These are phyloP conservation scores for Hypseocharis bilobata DNA, from an alignment of 441 rosid species.

Conservation along the genomic window DNA sequence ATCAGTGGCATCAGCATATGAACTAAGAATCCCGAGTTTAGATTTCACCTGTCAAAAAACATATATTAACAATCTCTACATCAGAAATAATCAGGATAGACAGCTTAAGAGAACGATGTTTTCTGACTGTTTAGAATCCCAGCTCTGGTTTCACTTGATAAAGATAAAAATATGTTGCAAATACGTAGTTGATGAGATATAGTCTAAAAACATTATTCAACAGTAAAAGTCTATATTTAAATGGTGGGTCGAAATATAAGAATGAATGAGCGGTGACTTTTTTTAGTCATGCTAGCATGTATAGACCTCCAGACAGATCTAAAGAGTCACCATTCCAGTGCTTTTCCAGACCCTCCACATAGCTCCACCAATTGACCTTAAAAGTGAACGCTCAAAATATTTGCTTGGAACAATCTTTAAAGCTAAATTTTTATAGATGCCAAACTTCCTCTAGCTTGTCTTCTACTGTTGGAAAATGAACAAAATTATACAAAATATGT, in stretches of 20 bases:
- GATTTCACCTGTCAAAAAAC: slow-evolving; percentile 77
- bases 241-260: background rate
- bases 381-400: too few species aligned
- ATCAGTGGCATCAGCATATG: slow-evolving; percentile 75
- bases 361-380: background rate
- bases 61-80: slow-evolving; percentile 12
- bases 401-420: too few species aligned
- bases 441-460: too few species aligned
- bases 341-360: background rate
- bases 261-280: background rate
- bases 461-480: too few species aligned
- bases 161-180: background rate
- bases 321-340: background rate
- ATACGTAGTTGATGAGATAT: too few species aligned
- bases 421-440: too few species aligned
- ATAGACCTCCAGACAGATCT: background rate
- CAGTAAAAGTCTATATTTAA: background rate
- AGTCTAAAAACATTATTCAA: background rate
- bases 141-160: background rate
- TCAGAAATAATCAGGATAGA: slow-evolving; percentile 13
- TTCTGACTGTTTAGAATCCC: background rate
- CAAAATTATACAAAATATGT: too few species aligned
- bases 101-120: background rate
- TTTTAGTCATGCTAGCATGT: too few species aligned
- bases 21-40: slow-evolving; percentile 69